Evolutionary conservation across 352 stramenopile genomes (phyloP).

Genomic region (Pythium utonaiense): DNA sequence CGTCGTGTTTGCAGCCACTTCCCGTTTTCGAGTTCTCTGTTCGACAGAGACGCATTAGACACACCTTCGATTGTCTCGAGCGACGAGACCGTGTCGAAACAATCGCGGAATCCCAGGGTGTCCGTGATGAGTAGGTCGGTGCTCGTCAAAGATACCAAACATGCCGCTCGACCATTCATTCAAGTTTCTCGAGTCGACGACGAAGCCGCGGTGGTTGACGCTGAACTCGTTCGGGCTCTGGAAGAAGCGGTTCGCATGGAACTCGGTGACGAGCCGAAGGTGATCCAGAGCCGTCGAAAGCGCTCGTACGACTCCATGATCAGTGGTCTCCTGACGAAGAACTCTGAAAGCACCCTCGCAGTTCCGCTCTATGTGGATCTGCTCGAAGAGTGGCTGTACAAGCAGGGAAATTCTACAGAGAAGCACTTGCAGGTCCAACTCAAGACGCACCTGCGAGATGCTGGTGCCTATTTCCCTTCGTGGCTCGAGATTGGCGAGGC

Average conservation of each 20-base stretch:
- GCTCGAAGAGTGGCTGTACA: conserved; percentile 58
- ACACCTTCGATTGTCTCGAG: not conserved
- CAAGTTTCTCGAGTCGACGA: conserved; percentile 12
- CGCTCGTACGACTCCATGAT: conserved; percentile 14
- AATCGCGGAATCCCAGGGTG: conserved; percentile 4
- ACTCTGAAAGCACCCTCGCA: conserved; percentile 8
- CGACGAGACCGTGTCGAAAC: not conserved
- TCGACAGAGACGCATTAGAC: not conserved
- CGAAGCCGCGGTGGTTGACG: conserved; percentile 14
- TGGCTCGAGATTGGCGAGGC: conserved; percentile 34
- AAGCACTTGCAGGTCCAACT: conserved; percentile 44
- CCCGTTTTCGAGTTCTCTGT: not conserved
- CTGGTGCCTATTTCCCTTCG: conserved; percentile 42
- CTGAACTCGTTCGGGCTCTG: conserved; percentile 22
- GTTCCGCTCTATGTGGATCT: conserved; percentile 51
- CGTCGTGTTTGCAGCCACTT: not conserved
- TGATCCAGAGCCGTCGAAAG: conserved; percentile 1
- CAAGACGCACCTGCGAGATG: conserved; percentile 30
- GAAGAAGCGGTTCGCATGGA: conserved; percentile 26
- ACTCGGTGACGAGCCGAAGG: conserved; percentile 1
- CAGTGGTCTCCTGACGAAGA: not conserved
- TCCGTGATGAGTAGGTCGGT: conserved; percentile 38
- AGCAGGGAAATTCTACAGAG: conserved; percentile 27
- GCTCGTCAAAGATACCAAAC: conserved; percentile 34
- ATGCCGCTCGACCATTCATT: conserved; percentile 23